Evolutionary conservation across 345 rosid species (phyloP), one percentile per base, ranked within the genome.

Genomic region (Diplotaxis tenuifolia): DNA sequence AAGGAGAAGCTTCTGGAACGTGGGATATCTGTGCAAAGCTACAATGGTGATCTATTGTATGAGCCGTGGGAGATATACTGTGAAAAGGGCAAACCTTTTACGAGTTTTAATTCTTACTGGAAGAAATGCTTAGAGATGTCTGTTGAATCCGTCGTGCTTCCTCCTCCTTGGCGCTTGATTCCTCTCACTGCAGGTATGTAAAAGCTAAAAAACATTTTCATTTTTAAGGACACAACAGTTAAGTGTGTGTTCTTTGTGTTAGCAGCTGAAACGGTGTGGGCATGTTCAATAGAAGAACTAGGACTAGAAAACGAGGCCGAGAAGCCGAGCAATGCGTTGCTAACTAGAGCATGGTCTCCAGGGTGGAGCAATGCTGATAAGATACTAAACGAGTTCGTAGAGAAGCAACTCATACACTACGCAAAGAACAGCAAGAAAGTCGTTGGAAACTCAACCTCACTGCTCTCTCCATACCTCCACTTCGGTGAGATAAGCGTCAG

Each of bases 31-130:
- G 95, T 94, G 73, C 88, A 91, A 72, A 91, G 90, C 85, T 94
- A 81, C 65, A 94, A 87, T 75, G 97, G 90, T 7, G 98, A 94
- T 89, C 79, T 91, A 64, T 66, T 94, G 80, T 87, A 84, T 78
- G 96, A 94, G 73, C 98, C 98, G 4, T 94, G 98, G 97, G 97
- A 89, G 66, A 86, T 91, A 68, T 88, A 87, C 58, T 76, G 86
- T 29, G 89, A 87, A 63, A 80, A 70, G 62, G 92, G 98, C 18
- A 79, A 74, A 67, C 87, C 95, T 75, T 89, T 91, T 80, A 83
- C 86, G 5, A 89, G 74, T 60, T 91, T 94, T 61, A 83, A 77
- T 55, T 76, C 87, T 16, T 94, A 85, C 42, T 91, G 97, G 98
- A 78, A 84, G 62, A 87, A 83, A 77, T 89, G 91, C 79, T 81